phyloP scores from a whole-genome alignment of 305 asterid genomes.

The Fraxinus velutina region DNA sequence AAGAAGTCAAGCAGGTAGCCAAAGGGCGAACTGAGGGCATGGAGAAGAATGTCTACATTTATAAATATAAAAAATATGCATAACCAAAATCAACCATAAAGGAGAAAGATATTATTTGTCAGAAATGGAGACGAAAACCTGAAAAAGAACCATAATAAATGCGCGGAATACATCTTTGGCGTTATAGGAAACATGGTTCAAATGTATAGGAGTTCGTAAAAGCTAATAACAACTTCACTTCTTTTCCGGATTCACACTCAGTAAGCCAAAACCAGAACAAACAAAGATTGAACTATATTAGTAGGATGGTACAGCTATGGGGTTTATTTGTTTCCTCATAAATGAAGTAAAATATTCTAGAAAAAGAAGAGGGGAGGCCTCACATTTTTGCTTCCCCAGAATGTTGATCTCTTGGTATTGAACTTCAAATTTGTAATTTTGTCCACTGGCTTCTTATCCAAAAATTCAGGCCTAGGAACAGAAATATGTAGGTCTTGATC shows the following conservation, averaged over 20 bases:
- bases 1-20: background rate
- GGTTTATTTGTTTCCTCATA: background rate
- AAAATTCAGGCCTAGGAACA: constrained; percentile 49
- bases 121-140: background rate
- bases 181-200: background rate
- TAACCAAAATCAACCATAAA: background rate
- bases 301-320: background rate
- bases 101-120: constrained; percentile 7
- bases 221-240: background rate
- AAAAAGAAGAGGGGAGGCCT: constrained; percentile 30
- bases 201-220: constrained; percentile 2
- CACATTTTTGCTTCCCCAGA: constrained; percentile 86
- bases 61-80: background rate
- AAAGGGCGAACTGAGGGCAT: background rate
- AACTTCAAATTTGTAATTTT: constrained; percentile 47
- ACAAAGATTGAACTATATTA: background rate
- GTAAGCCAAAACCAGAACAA: background rate
- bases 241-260: background rate
- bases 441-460: constrained; percentile 47
- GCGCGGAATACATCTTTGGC: background rate
- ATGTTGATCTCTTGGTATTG: constrained; percentile 64
- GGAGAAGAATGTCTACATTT: background rate
- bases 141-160: background rate
- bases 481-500: constrained; percentile 67
- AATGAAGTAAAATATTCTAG: background rate